phyloP scores from a whole-genome alignment of 148 eudicot genomes.

The Chenopodium suecicum region DNA sequence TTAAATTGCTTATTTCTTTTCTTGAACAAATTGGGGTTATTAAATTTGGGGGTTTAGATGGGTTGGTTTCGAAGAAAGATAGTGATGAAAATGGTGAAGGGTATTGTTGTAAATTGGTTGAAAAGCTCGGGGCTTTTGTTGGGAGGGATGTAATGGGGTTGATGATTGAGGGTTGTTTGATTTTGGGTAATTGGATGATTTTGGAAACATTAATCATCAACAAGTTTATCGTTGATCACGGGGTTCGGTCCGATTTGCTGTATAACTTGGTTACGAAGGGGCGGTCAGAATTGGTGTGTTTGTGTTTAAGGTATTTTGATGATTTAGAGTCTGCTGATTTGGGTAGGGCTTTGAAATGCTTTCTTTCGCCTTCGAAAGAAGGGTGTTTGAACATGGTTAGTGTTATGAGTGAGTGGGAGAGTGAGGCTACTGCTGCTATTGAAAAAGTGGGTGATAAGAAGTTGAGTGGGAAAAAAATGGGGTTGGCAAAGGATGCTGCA shows the following conservation, averaged over 20 bases:
- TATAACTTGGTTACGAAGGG: slow-evolving; percentile 40
- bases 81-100: slow-evolving; percentile 21
- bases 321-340: slow-evolving; percentile 54
- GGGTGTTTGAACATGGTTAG: slow-evolving; percentile 41
- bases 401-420: slow-evolving; percentile 78
- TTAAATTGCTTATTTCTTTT: slow-evolving; percentile 30
- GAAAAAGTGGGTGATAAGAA: slow-evolving; percentile 37
- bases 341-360: slow-evolving; percentile 55
- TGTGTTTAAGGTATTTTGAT: slow-evolving; percentile 50
- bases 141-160: slow-evolving; percentile 60
- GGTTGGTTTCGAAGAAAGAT: slow-evolving; percentile 4
- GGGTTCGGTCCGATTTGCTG: slow-evolving; percentile 40
- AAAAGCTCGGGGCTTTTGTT: slow-evolving; percentile 52
- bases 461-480: slow-evolving; percentile 32
- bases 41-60: slow-evolving; percentile 30
- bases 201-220: slow-evolving; percentile 48
- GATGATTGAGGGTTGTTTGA: slow-evolving; percentile 59
- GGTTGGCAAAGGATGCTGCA: slow-evolving; percentile 60
- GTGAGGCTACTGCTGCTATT: slow-evolving; percentile 50
- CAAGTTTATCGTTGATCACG: slow-evolving; percentile 47
- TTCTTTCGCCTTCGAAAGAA: slow-evolving; percentile 44
- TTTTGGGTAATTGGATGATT: slow-evolving; percentile 50
- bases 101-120: slow-evolving; percentile 36
- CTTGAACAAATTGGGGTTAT: slow-evolving; percentile 28
- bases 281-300: slow-evolving; percentile 60